Percentiles rank a stretch among this genome's conserved stretches.
phyloP scores from a whole-genome alignment of 1,139 yeast genomes.

The Geotrichum histeridarum region DNA sequence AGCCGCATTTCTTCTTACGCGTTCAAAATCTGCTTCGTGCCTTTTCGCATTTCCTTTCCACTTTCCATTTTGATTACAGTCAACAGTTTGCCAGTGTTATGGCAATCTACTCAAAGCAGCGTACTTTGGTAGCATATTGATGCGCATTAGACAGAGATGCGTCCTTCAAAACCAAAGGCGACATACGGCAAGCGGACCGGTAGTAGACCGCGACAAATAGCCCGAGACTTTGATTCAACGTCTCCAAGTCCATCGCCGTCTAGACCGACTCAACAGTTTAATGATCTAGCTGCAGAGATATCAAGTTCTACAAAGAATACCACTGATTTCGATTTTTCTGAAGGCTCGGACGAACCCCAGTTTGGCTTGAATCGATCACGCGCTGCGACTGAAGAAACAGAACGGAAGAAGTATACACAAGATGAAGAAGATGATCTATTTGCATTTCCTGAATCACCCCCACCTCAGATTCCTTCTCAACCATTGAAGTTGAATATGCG shows the following conservation, averaged over 20 bases:
- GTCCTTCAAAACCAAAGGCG: slow-evolving; percentile 4
- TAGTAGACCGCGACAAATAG: slow-evolving; percentile 3
- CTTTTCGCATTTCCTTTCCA: too few species aligned
- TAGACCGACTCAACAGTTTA: neutral
- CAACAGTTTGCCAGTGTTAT: neutral
- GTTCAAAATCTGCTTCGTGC: too few species aligned
- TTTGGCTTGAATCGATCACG: too few species aligned
- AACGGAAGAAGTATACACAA: too few species aligned
- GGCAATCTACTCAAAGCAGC: too few species aligned
- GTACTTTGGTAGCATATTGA: neutral
- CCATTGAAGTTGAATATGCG: neutral
- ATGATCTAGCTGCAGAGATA: neutral
- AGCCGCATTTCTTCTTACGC: too few species aligned
- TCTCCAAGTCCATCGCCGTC: neutral
- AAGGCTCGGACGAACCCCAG: neutral
- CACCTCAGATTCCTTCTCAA: slow-evolving; percentile 1
- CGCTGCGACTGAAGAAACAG: too few species aligned
- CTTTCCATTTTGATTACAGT: neutral
- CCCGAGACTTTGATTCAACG: slow-evolving; percentile 5
- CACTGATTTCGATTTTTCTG: neutral
- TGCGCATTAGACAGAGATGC: neutral
- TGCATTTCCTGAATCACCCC: slow-evolving; percentile 15
- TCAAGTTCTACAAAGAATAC: neutral
- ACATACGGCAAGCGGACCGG: slow-evolving; percentile 16
- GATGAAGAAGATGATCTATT: slow-evolving; percentile 11